Evolutionary conservation across 169 alveolate genomes (phyloP), one percentile per base, ranked within the genome.

Genomic region (Plasmodium knowlesi): DNA sequence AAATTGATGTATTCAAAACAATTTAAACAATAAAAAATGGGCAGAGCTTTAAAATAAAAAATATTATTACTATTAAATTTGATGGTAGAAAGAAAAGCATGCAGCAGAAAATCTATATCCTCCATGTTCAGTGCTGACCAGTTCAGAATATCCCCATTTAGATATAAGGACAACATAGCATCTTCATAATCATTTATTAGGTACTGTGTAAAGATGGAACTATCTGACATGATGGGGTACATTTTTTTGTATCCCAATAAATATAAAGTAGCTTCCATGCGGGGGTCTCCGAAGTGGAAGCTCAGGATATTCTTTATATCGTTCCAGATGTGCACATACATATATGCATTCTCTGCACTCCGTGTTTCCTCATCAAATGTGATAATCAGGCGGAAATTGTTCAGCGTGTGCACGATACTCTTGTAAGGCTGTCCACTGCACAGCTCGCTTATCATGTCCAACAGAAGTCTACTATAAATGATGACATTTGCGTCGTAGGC

Each of bases 31-130:
- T 89, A 79, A 89, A 89, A 89, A n/a, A 89, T 78, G 3, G 94
- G 94, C 16, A 89, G 12, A 2, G 84, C 28, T 89, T 81, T 89
- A 30, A 89, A 41, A 80, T 89, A 81, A n/a, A 8, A 89, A 34
- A 79, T 89, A 73, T 89, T 89, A 39, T 61, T 89, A 89, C 82
- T 89, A 79, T 78, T 89, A 80, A 89, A 89, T 67, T 89, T 79
- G 8, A 78, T 81, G 28, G 80, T 79, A 34, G 78, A 57, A 32
- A 89, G 72, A n/a, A 89, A 89, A 12, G 46, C 8, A 89, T 1
- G 53, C 37, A 89, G 57, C 12, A 89, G 71, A 39, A 70, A 30
- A 70, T 61, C 34, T 72, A n/a, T 78, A 2, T 89, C 91, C 30
- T 39, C 54, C 9, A 1, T 61, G 37, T 43, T 89, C 30, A 89